Evolutionary conservation across 352 stramenopile genomes (phyloP), one percentile per base, ranked within the genome.

Genomic region (Phytophthora macrochlamydospora): DNA sequence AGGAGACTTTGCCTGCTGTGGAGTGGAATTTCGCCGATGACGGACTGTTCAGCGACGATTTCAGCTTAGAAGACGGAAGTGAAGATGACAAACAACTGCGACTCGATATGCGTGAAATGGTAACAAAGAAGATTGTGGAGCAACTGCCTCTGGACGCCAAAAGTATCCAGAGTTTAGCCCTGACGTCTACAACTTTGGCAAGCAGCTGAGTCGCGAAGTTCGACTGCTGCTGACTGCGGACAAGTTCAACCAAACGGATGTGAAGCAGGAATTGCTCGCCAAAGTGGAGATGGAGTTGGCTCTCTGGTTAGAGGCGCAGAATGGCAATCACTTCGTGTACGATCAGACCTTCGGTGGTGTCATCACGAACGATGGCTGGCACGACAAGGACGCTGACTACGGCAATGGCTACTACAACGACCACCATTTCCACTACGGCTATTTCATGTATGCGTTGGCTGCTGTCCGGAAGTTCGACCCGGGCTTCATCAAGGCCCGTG

Each of bases 351-450:
- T 94, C 71, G 96, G 96, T 49, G 94, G 94, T 42, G 51, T 99
- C 18, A 85, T 98, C 28, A 97, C 92, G 8, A 86, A 76, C 28
- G 85, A 98, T 74, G 97, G 95, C 45, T 67, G 87, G 40, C 66
- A 62, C 8, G 67, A 88, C 59, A 56, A 78, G 18, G 73, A 65
- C 7, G 81, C 83, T 4, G 87, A 94, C 63, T 94, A 83, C 59
- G 94, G 95, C 62, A 97, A 97, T 59, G 95, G 87, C 3, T 89
- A 85, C 71, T 95, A 93, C 83, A 95, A 93, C 66, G 87, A 95
- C 56, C 87, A 94, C 50, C 84, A 94, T 49, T 98, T 98, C 61
- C 97, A 99, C 67, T 98, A 98, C 63, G 95, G 95, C 49, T 98
- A 98, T 65, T 86, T 97, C 33, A 62, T 93, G n/a, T 95, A 97